These are phyloP conservation scores for Escovopsis weberi DNA, from an alignment of 2,329 filamentous ascomycete species.

Conservation along the genomic window DNA sequence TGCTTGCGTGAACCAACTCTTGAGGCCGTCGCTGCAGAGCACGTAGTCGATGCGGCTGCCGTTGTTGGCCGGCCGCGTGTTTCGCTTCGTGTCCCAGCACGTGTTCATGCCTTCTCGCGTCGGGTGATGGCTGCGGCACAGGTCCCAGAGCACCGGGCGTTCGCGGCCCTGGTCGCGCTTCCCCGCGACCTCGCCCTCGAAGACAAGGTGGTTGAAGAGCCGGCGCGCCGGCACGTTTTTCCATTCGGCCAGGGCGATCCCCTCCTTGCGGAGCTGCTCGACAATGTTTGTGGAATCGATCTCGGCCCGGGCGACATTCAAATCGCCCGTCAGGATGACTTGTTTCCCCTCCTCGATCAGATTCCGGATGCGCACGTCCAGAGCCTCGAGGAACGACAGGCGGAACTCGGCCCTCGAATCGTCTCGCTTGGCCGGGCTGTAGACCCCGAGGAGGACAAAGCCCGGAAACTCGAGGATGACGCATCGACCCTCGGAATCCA, in stretches of 20 bases:
- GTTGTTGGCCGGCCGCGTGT: constrained; percentile 89
- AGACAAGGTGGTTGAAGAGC: constrained; percentile 74
- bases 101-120: constrained; percentile 84
- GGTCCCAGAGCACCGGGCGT: constrained; percentile 62
- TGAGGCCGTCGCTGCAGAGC: constrained; percentile 66
- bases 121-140: constrained; percentile 70
- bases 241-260: constrained; percentile 55
- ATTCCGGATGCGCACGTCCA: constrained; percentile 78
- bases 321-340: constrained; percentile 73
- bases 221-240: constrained; percentile 56
- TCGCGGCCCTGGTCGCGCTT: constrained; percentile 56
- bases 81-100: constrained; percentile 90
- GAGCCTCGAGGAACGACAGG: constrained; percentile 59
- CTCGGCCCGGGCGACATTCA: constrained; percentile 61
- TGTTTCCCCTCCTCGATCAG: constrained; percentile 66
- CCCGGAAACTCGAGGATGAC: constrained; percentile 86
- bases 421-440: constrained; percentile 81
- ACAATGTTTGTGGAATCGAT: constrained; percentile 64
- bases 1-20: constrained; percentile 61
- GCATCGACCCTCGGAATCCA: constrained; percentile 87
- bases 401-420: constrained; percentile 74
- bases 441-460: constrained; percentile 85
- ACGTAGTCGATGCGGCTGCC: constrained; percentile 91
- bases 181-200: constrained; percentile 53
- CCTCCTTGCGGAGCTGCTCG: constrained; percentile 58